Base-by-base conservation (phyloP, 1,284 basidiomycete species). In the Exobasidium rhododendri region DNA sequence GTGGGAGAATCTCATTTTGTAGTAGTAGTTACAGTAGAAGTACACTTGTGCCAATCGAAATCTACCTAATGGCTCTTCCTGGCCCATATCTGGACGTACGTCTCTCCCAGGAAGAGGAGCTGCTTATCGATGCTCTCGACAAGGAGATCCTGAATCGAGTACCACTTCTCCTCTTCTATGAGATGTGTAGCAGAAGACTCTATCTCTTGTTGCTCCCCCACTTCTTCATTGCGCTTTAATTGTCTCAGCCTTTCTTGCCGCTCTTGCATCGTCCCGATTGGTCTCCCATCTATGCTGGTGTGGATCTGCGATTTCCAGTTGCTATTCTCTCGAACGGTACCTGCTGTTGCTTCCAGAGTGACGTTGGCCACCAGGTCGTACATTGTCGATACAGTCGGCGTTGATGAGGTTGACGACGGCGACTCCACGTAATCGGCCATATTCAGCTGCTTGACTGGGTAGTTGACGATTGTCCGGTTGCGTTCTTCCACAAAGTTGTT, bases 401-500 rank as follows among this genome's bases (percentile, higher is more conserved):
- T 10, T n/a, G n/a, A n/a, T 14, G 50, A 56, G 67, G 78, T 78
- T 46, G 80, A 73, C 82, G 85, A 69, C 80, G 84, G 56, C 2
- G 66, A 58, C 17, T 72, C 56, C 40, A 67, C 46, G 22, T 47
- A 97, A 56, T 92, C 91, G 69, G 83, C 83, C 80, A 97, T 88
- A 81, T 97, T 93, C 22, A 98, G 85, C 0, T 93, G 93, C 61
- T 91, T 86, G 49, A 97, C 84, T 11, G 93, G 93, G 77, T 97
- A 98, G 77, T 96, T 97, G 71, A 99, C 91, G 64, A 98, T 94
- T 1, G 96, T 99, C 2, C 94, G 94, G 77, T 99, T 98, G 81
- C 97, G 94, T 81, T 98, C 94, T 81, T 97, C 94, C 1, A 97
- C 92, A 75, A 99, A 97, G 57, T 86, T 86, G 81, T 98, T 99